Conservation (phyloP, 2,329 filamentous ascomycete species). For the Talaromyces rugulosus region DNA sequence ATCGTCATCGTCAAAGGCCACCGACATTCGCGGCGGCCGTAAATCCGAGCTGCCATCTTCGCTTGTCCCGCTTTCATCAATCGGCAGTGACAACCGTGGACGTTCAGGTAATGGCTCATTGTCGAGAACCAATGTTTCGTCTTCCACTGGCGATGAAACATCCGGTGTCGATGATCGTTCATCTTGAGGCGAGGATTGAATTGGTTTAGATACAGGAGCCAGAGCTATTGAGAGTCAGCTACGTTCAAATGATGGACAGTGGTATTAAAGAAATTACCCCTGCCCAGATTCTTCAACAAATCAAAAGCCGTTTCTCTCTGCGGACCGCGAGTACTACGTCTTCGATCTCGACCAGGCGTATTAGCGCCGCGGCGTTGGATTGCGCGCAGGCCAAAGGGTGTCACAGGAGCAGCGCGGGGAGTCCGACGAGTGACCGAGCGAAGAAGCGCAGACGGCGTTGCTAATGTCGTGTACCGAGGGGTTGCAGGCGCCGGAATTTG, state of each 20-base stretch:
- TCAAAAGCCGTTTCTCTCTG: constrained; percentile 55
- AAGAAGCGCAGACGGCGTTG: constrained; percentile 30
- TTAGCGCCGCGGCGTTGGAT: constrained; percentile 51
- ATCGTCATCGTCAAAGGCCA: constrained; percentile 42
- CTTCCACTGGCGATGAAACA: constrained; percentile 11
- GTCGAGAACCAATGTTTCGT: constrained; percentile 45
- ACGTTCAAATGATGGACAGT: neutral
- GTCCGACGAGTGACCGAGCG: constrained; percentile 31
- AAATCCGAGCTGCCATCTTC: constrained; percentile 37
- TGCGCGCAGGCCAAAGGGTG: constrained; percentile 53
- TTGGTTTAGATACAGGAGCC: constrained; percentile 44
- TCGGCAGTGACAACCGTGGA: constrained; percentile 41
- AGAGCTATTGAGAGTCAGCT: constrained; percentile 34
- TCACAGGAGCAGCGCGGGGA: constrained; percentile 45
- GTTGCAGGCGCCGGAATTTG: constrained; percentile 25
- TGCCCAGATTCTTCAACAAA: constrained; percentile 50
- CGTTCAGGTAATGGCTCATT: constrained; percentile 42
- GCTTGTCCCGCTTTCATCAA: constrained; percentile 43
- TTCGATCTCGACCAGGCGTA: constrained; percentile 47
- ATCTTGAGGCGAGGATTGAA: constrained; percentile 45
- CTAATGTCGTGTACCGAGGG: constrained; percentile 25
- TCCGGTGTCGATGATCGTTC: constrained; percentile 18
- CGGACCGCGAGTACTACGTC: constrained; percentile 44
- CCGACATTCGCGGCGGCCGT: constrained; percentile 34
- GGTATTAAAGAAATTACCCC: constrained; percentile 30